Conservation (phyloP, 352 stramenopile species). For the Phytophthora tubulina region DNA sequence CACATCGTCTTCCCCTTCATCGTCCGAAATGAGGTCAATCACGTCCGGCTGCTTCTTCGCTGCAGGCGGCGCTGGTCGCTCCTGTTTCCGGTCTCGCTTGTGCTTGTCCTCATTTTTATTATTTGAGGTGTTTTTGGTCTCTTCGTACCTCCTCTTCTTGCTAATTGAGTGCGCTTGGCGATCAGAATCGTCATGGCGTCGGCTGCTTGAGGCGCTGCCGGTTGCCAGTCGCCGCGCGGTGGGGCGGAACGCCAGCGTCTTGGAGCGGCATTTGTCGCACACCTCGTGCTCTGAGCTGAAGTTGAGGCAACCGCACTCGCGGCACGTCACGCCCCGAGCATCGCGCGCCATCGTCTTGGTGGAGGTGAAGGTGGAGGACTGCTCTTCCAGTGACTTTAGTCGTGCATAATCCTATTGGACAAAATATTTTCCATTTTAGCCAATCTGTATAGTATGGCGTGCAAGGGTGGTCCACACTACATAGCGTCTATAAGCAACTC, state of each 20-base stretch:
- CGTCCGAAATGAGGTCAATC: constrained; percentile 40
- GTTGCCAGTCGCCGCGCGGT: constrained; percentile 14
- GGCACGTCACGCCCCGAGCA: constrained; percentile 42
- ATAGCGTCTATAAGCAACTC: no score
- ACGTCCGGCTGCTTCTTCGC: constrained; percentile 23
- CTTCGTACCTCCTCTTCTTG: constrained; percentile 25
- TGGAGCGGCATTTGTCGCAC: constrained; percentile 45
- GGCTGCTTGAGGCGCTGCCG: not conserved
- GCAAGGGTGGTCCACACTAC: no score
- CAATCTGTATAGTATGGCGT: no score
- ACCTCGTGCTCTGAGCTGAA: constrained; percentile 43
- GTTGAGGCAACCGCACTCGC: constrained; percentile 58
- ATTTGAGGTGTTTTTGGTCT: constrained; percentile 12
- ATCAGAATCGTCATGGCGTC: not conserved
- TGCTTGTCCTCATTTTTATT: constrained; percentile 7
- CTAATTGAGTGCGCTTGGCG: constrained; percentile 7
- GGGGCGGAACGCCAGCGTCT: constrained; percentile 15
- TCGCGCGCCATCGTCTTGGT: constrained; percentile 29
- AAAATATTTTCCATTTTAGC: no score
- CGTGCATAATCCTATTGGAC: no score
- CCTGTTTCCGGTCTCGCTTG: not conserved
- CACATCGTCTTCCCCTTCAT: constrained; percentile 25
- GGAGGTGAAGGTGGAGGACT: no score
- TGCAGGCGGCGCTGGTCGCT: not conserved
- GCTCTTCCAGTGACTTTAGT: no score